Conservation (phyloP, 2,329 filamentous ascomycete genomes). For the Atkinsonella hypoxylon region DNA sequence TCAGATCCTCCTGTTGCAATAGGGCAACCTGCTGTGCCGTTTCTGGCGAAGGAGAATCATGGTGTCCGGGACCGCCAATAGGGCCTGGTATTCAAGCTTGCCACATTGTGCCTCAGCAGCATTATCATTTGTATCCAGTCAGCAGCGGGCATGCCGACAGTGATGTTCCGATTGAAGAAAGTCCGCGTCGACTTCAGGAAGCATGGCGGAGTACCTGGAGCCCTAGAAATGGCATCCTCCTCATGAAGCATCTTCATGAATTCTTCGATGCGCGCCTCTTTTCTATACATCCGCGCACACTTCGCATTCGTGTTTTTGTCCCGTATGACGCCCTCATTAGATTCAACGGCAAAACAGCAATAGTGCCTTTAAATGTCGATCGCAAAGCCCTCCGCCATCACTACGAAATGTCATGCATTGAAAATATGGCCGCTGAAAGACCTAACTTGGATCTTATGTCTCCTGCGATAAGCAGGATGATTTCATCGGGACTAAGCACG, state of each 20-base stretch:
- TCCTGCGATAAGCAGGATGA: background rate
- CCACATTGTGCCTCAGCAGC: constrained; percentile 12
- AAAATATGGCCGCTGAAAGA: constrained; percentile 10
- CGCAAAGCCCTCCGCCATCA: constrained; percentile 10
- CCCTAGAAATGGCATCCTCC: constrained; percentile 8
- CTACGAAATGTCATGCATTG: constrained; percentile 14
- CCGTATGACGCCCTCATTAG: constrained; percentile 8
- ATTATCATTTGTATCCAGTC: constrained; percentile 11
- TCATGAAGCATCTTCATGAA: constrained; percentile 11
- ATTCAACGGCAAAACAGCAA: constrained; percentile 8
- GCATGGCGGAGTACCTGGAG: background rate
- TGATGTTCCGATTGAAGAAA: background rate
- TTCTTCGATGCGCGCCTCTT: constrained; percentile 11
- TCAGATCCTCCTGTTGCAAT: background rate
- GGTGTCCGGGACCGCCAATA: constrained; percentile 5
- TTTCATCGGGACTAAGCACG: background rate
- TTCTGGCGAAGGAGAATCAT: constrained; percentile 10
- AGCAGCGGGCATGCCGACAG: background rate
- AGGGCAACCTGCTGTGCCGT: background rate
- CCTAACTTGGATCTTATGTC: background rate
- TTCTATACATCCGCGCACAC: constrained; percentile 14
- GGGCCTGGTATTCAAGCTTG: constrained; percentile 12
- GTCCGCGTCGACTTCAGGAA: background rate
- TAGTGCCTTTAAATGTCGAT: constrained; percentile 5
- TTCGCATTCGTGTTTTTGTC: constrained; percentile 11